A percentile compares a stretch with the other conserved stretches of the same genome.
These are phyloP conservation scores for Phaseolus coccineus DNA, from an alignment of 331 rosid genomes.

Conservation along the genomic window DNA sequence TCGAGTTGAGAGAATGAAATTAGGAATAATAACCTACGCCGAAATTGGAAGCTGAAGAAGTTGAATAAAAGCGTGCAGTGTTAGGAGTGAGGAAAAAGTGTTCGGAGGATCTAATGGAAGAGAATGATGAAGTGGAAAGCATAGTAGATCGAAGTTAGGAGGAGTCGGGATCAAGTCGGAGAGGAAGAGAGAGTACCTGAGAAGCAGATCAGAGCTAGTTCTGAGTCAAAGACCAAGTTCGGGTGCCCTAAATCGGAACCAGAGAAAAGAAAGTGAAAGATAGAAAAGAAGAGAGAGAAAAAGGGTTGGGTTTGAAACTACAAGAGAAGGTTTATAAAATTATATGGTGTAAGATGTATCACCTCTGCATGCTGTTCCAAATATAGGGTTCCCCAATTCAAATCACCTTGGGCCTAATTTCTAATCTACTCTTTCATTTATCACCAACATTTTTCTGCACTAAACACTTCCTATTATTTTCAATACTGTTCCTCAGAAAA, in stretches of 20 bases:
- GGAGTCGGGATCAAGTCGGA: conserved; percentile 30
- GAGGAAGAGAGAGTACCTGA: conserved; percentile 44
- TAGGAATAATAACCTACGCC: neutral
- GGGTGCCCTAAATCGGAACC: conserved; percentile 45
- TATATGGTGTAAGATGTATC: neutral
- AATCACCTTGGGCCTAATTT: neutral
- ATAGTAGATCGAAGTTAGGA: conserved; percentile 31
- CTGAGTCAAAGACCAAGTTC: conserved; percentile 47
- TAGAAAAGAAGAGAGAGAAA: neutral
- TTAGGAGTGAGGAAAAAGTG: neutral
- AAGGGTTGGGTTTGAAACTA: neutral
- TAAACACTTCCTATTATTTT: neutral
- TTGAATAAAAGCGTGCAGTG: neutral
- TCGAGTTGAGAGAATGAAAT: conserved; percentile 19
- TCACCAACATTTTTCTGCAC: neutral
- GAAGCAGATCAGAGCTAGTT: conserved; percentile 39
- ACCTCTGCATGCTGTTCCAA: neutral
- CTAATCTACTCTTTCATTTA: neutral
- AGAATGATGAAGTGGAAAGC: conserved; percentile 18
- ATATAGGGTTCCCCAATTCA: neutral
- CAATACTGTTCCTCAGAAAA: neutral
- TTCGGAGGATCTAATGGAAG: neutral
- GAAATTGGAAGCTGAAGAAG: conserved; percentile 15
- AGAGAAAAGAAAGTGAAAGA: neutral
- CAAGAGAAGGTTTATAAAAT: neutral